Evolutionary conservation across 345 rosid species (phyloP).

Genomic region (Abelmoschus esculentus): DNA sequence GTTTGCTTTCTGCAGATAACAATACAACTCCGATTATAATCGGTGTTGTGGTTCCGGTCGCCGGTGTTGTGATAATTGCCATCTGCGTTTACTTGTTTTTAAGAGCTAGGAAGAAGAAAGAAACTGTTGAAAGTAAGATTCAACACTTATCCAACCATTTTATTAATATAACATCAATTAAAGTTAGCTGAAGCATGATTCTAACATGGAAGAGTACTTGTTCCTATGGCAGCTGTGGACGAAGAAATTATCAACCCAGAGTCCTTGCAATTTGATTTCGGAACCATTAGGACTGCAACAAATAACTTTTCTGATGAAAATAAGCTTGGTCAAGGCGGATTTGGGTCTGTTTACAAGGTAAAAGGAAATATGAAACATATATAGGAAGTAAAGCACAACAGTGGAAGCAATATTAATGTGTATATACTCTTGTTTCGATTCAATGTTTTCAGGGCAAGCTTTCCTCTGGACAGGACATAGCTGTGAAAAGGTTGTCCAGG

Average conservation of each 20-base stretch:
- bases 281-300: not conserved
- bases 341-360: slow-evolving; percentile 12
- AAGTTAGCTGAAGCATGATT: too few species aligned
- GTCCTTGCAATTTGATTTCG: not conserved
- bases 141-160: too few species aligned
- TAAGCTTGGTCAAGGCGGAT: slow-evolving; percentile 10
- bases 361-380: not conserved
- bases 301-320: not conserved
- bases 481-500: slow-evolving; percentile 4
- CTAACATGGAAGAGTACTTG: too few species aligned
- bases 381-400: not conserved
- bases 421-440: too few species aligned
- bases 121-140: not conserved
- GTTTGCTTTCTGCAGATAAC: not conserved
- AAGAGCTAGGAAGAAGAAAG: not conserved
- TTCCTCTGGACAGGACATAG: not conserved
- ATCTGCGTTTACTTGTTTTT: not conserved
- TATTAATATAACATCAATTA: too few species aligned
- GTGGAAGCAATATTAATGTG: too few species aligned
- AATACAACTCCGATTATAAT: slow-evolving; percentile 6
- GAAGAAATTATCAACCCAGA: not conserved
- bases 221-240: not conserved
- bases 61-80: not conserved
- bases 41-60: not conserved
- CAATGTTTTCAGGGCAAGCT: slow-evolving; percentile 9